These are phyloP conservation scores for Schrenkiella parvula DNA, from an alignment of 345 rosid species.

Conservation along the genomic window DNA sequence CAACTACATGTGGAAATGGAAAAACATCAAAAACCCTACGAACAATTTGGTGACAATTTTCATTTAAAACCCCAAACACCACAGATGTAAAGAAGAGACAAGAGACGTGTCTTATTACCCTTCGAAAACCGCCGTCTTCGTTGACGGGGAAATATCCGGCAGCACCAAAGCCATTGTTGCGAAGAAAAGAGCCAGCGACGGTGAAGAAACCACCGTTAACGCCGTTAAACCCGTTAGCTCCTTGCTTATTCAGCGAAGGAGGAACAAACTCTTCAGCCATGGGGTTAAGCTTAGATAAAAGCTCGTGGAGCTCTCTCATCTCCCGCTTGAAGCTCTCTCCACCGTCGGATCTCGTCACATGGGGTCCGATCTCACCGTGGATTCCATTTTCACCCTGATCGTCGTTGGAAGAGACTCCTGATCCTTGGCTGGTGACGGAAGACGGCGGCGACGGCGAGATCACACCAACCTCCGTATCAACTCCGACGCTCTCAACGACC, in stretches of 20 bases:
- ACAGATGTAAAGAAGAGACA: background rate
- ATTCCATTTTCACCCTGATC: slow-evolving; percentile 34
- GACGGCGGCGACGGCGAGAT: slow-evolving; percentile 38
- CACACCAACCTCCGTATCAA: slow-evolving; percentile 27
- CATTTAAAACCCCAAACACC: background rate
- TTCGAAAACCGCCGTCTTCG: slow-evolving; percentile 42
- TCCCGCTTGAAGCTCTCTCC: slow-evolving; percentile 53
- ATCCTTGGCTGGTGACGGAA: slow-evolving; percentile 38
- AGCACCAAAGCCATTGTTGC: slow-evolving; percentile 20
- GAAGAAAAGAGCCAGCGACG: slow-evolving; percentile 24
- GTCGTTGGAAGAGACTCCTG: slow-evolving; percentile 33
- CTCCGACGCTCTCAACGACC: slow-evolving; percentile 49
- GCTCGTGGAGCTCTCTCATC: slow-evolving; percentile 77
- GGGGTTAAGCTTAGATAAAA: slow-evolving; percentile 88
- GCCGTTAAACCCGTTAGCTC: slow-evolving; percentile 31
- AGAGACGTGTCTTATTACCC: slow-evolving; percentile 43
- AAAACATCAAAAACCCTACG: background rate
- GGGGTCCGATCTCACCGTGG: slow-evolving; percentile 37
- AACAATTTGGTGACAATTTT: background rate
- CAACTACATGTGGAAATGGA: background rate
- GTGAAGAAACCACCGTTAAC: slow-evolving; percentile 41
- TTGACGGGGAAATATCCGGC: slow-evolving; percentile 41
- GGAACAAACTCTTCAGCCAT: slow-evolving; percentile 95
- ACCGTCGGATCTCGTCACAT: slow-evolving; percentile 36
- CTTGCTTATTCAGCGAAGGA: slow-evolving; percentile 51